phyloP scores from a whole-genome alignment of 768 basidiomycete genomes.

The Leccinum subtestaceum region DNA sequence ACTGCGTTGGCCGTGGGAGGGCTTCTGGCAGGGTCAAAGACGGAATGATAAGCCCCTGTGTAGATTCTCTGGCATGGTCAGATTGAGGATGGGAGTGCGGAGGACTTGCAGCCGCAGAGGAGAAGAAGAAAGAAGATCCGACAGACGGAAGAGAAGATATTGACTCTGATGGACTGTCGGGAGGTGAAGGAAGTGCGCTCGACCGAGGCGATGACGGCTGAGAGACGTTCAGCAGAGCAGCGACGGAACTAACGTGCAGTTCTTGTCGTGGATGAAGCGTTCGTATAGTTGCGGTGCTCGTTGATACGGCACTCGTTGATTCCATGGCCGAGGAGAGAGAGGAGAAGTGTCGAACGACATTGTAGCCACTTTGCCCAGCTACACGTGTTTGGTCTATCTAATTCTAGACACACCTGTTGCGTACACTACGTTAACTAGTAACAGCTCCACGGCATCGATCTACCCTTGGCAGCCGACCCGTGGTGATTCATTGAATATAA shows the following conservation, averaged over 20 bases:
- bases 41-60: slow-evolving; percentile 65
- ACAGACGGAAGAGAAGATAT: slow-evolving; percentile 71
- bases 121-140: slow-evolving; percentile 76
- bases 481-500: not conserved
- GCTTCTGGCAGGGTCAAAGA: slow-evolving; percentile 62
- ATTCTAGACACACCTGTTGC: not conserved
- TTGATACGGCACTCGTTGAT: slow-evolving; percentile 18
- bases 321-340: slow-evolving; percentile 24
- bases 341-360: not conserved
- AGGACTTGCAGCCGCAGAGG: slow-evolving; percentile 66
- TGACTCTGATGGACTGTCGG: slow-evolving; percentile 61
- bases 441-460: not conserved
- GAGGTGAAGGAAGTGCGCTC: slow-evolving; percentile 52
- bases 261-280: slow-evolving; percentile 29
- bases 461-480: not conserved
- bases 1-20: slow-evolving; percentile 60
- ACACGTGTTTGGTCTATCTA: slow-evolving; percentile 33
- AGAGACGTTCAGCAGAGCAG: slow-evolving; percentile 26
- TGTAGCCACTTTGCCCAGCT: slow-evolving; percentile 18
- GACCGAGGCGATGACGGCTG: slow-evolving; percentile 48
- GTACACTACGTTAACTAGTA: not conserved
- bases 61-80: slow-evolving; percentile 38
- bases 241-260: not conserved
- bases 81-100: slow-evolving; percentile 48
- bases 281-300: slow-evolving; percentile 42